These are phyloP conservation scores for Oryza rufipogon DNA, from an alignment of 176 grass and related monocot genomes.

Conservation along the genomic window DNA sequence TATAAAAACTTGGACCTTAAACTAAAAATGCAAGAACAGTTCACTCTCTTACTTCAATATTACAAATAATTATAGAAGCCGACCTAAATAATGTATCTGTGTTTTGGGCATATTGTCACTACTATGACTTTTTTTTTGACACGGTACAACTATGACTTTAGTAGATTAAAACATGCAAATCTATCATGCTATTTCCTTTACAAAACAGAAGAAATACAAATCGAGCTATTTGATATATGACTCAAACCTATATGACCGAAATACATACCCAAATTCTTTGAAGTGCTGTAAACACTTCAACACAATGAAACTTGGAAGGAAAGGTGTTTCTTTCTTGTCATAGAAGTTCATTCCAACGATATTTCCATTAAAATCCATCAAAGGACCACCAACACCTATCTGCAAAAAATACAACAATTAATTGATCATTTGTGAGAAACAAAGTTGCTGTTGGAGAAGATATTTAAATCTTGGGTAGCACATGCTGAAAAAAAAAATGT, in stretches of 20 bases:
- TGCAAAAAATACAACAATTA: not conserved
- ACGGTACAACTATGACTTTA: not conserved
- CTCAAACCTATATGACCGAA: too few species aligned
- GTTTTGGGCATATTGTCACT: not conserved
- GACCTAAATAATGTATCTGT: not conserved
- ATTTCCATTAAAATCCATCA: conserved; percentile 31
- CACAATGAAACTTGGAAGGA: conserved; percentile 33
- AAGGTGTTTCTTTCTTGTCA: conserved; percentile 35
- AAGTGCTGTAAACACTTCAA: conserved; percentile 42
- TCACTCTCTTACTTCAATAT: not conserved
- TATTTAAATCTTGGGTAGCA: not conserved
- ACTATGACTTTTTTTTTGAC: not conserved
- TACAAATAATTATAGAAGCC: not conserved
- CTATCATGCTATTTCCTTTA: not conserved
- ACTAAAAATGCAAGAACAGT: not conserved
- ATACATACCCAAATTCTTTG: not conserved
- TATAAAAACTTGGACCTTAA: not conserved
- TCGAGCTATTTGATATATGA: too few species aligned
- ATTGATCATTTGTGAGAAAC: conserved; percentile 13
- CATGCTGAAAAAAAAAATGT: not conserved
- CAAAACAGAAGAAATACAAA: not conserved
- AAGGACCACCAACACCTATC: conserved; percentile 26
- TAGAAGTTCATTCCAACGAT: conserved; percentile 30
- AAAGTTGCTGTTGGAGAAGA: not conserved
- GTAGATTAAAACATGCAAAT: not conserved